Evolutionary conservation across 352 stramenopile species (phyloP), one percentile per base, ranked within the genome.

Genomic region (Globisporangium abappressorium): DNA sequence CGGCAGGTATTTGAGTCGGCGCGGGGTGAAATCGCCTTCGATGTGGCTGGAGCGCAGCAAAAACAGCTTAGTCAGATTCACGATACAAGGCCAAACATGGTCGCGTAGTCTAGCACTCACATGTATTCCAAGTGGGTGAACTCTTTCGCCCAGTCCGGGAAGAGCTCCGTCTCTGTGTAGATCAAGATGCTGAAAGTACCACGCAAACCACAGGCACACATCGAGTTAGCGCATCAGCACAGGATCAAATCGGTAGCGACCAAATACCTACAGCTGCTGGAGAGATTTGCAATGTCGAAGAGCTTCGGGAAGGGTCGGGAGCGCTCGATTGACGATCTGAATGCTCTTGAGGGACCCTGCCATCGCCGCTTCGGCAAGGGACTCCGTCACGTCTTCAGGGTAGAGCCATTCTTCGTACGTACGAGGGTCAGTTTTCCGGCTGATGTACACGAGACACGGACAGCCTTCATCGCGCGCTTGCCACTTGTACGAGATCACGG

Each of bases 401-500:
- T 64, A 28, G 26, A 68, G 53, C 69, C 69, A 71, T 38, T 69
- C 57, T 1, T 67, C 22, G 28, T 70, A 73, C 24, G 62, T 73
- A 2, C 53, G 55, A 51, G 68, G 68, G 11, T 62, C 64, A 0
- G 30, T 6, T 9, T n/a, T 56, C 6, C 55, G 34, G 53, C 57
- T 61, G 36, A 74, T 65, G 41, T 59, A 74, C n/a, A 65, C 58
- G 18, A 72, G 60, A 4, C 68, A 73, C 20, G 65, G 51, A 43
- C 60, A 72, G 7, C n/a, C 49, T 33, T 47, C 36, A 6, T 51
- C n/a, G 6, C 28, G 24, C 18, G 22, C 11, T 20, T 64, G 53
- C 69, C 69, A 72, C 14, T 67, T 36, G 33, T 74, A 72, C 3
- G 69, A 71, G n/a, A 71, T 47, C 12, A 68, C 65, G 2, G 46